Evolutionary conservation across 106 monocot genomes (phyloP), one percentile per base, ranked within the genome.

Genomic region (Hemerocallis citrina): DNA sequence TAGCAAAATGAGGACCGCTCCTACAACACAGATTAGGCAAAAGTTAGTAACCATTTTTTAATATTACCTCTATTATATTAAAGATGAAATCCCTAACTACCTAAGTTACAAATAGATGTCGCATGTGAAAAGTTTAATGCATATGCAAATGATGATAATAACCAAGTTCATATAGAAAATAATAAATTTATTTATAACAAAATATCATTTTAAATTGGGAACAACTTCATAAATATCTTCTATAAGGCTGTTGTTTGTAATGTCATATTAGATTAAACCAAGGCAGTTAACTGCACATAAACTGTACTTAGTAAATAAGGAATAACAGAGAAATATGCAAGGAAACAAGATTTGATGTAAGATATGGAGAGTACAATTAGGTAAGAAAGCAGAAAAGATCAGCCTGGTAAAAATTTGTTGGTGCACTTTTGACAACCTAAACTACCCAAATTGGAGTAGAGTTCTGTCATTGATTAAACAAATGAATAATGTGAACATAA

Each of bases 1-100:
- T 61, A 12, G 80, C 70, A 63, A 62, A 56, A 33, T 62, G 47
- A 57, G 45, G 37, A 70, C 49, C 42, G 19, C 58, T 85, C 76
- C 85, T 85, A 39, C 65, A 72, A 44, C 14, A 65, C 14, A 27
- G 24, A 65, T 35, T 22, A 16, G 17, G 35, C 36, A 60, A 7
- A 60, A 41, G 13, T 41, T 41, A 60, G 9, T 19, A 57, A 60
- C 23, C 6, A 60, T 41, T 24, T 14, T 4, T 20, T 9, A 25
- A 38, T 36, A 34, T 9, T 21, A 57, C 1, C 12, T 2, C 8
- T 6, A 24, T 4, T 30, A 16, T 22, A 20, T 34, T 3, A 21
- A 3, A 34, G 9, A 10, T 12, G 32, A 55, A 31, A 55, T 55
- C 29, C 32, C 4, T 1, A 5, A 32, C n/a, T n/a, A 5, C n/a